A percentile compares a stretch with the other conserved stretches of the same genome.
Evolutionary conservation across 2,329 filamentous ascomycete species (phyloP).

Genomic region (Hypocrella siamensis): DNA sequence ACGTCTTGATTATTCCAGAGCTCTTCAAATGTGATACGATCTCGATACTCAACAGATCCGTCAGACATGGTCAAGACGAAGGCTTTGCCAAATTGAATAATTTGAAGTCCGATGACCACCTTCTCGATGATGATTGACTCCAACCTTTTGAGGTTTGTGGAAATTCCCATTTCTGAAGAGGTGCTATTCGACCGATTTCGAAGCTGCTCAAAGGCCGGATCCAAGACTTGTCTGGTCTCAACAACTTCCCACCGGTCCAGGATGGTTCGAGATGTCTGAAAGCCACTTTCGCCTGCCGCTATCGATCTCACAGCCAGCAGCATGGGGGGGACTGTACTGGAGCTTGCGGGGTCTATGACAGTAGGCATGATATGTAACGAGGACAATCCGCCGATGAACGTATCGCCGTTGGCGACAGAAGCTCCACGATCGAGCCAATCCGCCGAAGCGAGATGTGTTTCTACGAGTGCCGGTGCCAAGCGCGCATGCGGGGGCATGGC

Average conservation of each 20-base stretch:
- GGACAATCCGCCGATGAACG: constrained; percentile 48
- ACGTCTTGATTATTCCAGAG: constrained; percentile 49
- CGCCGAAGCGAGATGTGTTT: constrained; percentile 39
- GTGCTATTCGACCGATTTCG: constrained; percentile 43
- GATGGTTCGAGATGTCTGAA: constrained; percentile 53
- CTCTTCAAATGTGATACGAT: constrained; percentile 56
- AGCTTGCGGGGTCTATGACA: constrained; percentile 41
- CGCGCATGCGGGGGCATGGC: constrained; percentile 26
- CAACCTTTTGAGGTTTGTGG: constrained; percentile 40
- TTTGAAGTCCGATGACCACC: constrained; percentile 51
- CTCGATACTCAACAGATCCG: constrained; percentile 65
- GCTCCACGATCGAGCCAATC: constrained; percentile 38
- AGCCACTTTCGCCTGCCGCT: constrained; percentile 36
- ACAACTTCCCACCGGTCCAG: constrained; percentile 75
- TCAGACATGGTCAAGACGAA: constrained; percentile 64
- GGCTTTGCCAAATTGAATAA: constrained; percentile 54
- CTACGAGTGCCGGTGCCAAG: constrained; percentile 36
- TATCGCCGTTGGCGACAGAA: constrained; percentile 26
- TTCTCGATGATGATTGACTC: constrained; percentile 58
- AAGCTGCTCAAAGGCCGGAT: constrained; percentile 65
- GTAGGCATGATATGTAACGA: constrained; percentile 60
- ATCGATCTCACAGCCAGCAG: constrained; percentile 60
- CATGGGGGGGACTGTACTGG: constrained; percentile 39
- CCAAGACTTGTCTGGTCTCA: constrained; percentile 48
- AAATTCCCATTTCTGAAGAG: constrained; percentile 15